Evolutionary conservation across 208 protist species (phyloP), one percentile per base, ranked within the genome.

Genomic region (Vickermania ingenoplastis): DNA sequence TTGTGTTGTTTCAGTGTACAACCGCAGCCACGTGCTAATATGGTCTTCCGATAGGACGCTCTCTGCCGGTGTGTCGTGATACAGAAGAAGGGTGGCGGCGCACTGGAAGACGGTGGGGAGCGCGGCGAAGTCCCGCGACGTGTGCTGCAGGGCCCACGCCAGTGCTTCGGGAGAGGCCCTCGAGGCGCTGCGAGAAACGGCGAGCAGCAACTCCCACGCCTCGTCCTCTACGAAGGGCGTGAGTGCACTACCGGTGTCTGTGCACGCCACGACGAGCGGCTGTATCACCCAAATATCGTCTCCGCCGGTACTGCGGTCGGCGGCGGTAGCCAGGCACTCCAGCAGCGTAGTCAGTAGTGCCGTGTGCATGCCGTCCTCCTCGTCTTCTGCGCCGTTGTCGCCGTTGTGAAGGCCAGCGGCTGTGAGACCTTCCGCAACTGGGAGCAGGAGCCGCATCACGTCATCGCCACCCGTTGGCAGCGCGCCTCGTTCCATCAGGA

Each of bases 191-290:
- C 71, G 69, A 17, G 57, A 67, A 66, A 91, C 81, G 4, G 55
- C 49, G 14, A 90, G 70, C 0, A 94, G 63, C 21, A 91, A 57
- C 57, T 91, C 87, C 87, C 87, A 94, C 7, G 77, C 83, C 54
- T 77, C 31, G 53, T 94, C 87, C 70, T 91, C 83, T 22, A 62
- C 83, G 75, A 79, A 91, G 24, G 75, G 63, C 3, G 79, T 71
- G n/a, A 84, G 56, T 0, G 65, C 23, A 7, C 59, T 30, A 0
- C 49, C 71, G 17, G 77, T 67, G 25, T 45, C 21, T 0, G 73
- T 94, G 74, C 83, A 94, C 17, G 68, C 69, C 49, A 81, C 24
- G 1, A 91, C 67, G 28, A 91, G 55, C 25, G 65, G 14, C 49
- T 84, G 77, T 17, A 90, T 61, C 0, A 64, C 53, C 81, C 87